Evolutionary conservation across 2,329 filamentous ascomycete genomes (phyloP).

Genomic region (Cytospora leucostoma): DNA sequence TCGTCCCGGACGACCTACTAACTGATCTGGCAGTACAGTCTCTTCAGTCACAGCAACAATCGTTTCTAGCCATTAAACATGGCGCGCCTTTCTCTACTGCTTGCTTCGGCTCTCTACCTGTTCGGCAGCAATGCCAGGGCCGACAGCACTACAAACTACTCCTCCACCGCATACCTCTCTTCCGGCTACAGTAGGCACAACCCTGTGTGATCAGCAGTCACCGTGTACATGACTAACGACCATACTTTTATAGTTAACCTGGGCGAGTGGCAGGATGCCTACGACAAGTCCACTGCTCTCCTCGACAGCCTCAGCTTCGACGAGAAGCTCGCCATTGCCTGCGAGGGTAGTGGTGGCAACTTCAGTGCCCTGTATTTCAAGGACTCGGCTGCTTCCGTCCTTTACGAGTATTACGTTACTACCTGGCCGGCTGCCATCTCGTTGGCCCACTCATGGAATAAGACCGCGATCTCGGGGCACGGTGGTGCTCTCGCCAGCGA

Average conservation of each 20-base stretch:
- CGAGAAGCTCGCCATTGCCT: constrained; percentile 12
- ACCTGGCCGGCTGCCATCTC: constrained; percentile 4
- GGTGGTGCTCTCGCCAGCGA: constrained; percentile 40
- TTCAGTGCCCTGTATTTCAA: neutral
- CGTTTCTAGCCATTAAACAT: neutral
- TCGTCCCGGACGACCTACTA: too few relatives aligned
- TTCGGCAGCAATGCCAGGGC: neutral
- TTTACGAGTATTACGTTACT: constrained; percentile 10
- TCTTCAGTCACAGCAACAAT: too few relatives aligned
- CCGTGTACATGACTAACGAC: neutral
- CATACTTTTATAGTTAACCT: constrained; percentile 6
- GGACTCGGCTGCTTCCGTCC: constrained; percentile 1
- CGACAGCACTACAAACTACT: neutral
- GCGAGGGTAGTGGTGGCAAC: neutral
- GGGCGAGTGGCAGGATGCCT: constrained; percentile 8
- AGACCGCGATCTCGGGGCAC: constrained; percentile 31
- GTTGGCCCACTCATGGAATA: constrained; percentile 7
- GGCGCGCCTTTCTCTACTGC: neutral
- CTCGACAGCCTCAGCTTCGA: constrained; percentile 1
- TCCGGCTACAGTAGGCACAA: neutral
- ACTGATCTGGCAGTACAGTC: too few relatives aligned
- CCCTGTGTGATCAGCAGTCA: neutral
- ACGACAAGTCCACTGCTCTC: constrained; percentile 5
- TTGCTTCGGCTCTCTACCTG: neutral
- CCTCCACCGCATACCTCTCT: neutral